phyloP scores from a whole-genome alignment of 768 basidiomycete genomes.

The Porphyrellus cyaneotinctus region DNA sequence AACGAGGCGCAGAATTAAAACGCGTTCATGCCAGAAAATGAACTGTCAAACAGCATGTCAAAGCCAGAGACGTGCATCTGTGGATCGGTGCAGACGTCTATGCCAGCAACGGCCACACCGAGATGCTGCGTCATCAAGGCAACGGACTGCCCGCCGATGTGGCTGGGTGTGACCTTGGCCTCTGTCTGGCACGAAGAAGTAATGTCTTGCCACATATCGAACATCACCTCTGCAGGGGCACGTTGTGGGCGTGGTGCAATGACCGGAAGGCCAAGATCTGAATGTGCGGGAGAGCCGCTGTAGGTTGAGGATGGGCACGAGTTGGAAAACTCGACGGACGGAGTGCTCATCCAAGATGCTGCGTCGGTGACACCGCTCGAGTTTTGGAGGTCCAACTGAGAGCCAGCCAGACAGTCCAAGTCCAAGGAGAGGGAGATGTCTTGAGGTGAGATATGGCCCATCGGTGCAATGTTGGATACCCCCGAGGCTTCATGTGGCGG shows the following conservation, averaged over 20 bases:
- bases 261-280: slow-evolving; percentile 28
- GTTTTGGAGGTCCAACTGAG: slow-evolving; percentile 11
- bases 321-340: slow-evolving; percentile 15
- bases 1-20: not conserved
- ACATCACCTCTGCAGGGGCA: not conserved
- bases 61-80: slow-evolving; percentile 3
- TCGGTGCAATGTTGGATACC: slow-evolving; percentile 16
- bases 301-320: slow-evolving; percentile 42
- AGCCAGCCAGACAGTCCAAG: not conserved
- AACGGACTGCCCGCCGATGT: not conserved
- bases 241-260: slow-evolving; percentile 29
- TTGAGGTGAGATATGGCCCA: slow-evolving; percentile 27
- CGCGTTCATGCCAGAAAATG: slow-evolving; percentile 9
- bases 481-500: slow-evolving; percentile 17
- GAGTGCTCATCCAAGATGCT: slow-evolving; percentile 8
- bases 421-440: slow-evolving; percentile 13
- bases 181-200: slow-evolving; percentile 1
- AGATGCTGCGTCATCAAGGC: slow-evolving; percentile 3
- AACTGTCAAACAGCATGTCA: slow-evolving; percentile 15
- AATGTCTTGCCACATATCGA: slow-evolving; percentile 21
- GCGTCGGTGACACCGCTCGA: not conserved
- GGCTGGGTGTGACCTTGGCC: not conserved
- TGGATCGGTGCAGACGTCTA: not conserved
- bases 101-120: not conserved
- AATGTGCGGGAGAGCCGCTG: slow-evolving; percentile 38